Evolutionary conservation across 305 asterid genomes (phyloP).

Genomic region (Plantago coronopus): DNA sequence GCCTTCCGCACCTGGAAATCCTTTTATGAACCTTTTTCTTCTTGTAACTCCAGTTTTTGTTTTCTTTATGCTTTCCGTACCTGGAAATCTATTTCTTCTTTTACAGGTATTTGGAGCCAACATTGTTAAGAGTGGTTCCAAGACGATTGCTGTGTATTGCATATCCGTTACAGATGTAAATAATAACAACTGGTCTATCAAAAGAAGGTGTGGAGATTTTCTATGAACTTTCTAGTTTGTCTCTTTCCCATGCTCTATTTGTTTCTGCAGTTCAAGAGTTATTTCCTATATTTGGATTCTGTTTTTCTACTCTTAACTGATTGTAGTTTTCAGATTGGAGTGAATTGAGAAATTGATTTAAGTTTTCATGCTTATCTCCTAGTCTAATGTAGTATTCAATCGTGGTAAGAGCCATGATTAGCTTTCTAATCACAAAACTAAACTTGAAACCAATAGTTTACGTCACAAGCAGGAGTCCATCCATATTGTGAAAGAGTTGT

Average conservation of each 20-base stretch:
- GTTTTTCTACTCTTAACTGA: not conserved
- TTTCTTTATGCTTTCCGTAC: constrained; percentile 24
- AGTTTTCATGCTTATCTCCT: not conserved
- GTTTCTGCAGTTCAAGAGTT: constrained; percentile 5
- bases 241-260: not conserved
- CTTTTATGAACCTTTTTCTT: not conserved
- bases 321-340: not conserved
- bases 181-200: constrained; percentile 87
- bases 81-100: constrained; percentile 22
- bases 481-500: constrained; percentile 14
- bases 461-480: constrained; percentile 14
- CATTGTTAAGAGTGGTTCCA: constrained; percentile 92
- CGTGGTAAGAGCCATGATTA: too few species aligned
- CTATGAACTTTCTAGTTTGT: constrained; percentile 16
- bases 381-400: constrained; percentile 13
- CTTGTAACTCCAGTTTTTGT: not conserved
- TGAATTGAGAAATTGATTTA: constrained; percentile 9
- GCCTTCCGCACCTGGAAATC: constrained; percentile 20
- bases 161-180: constrained; percentile 81
- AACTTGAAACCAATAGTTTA: not conserved
- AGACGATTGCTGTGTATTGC: constrained; percentile 80
- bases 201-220: constrained; percentile 66
- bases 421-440: not conserved
- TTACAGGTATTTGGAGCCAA: constrained; percentile 85
- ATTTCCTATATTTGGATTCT: constrained; percentile 9